Evolutionary conservation across 2,329 filamentous ascomycete genomes (phyloP).

Genomic region (Exophiala xenobiotica): DNA sequence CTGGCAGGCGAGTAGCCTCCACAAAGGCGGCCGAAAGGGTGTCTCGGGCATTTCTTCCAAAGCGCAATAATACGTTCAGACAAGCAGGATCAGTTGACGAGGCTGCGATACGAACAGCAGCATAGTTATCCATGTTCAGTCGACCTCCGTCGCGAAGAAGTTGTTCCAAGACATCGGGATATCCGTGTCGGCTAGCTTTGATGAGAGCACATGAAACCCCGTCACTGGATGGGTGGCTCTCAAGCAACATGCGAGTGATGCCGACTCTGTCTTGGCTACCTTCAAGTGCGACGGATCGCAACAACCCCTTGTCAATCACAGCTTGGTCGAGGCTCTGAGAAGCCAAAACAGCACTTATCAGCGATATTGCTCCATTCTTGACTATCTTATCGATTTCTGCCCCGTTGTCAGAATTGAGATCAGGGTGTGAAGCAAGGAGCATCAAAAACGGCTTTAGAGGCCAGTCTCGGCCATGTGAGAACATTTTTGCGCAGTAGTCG

Average conservation of each 20-base stretch:
- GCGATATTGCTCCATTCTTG: not conserved
- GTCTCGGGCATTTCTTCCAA: not conserved
- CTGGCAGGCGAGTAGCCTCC: constrained; percentile 2
- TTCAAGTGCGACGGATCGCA: constrained; percentile 2
- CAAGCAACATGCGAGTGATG: not conserved
- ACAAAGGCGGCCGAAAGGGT: constrained; percentile 4
- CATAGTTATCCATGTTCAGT: not conserved
- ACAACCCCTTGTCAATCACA: constrained; percentile 1
- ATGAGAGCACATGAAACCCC: constrained; percentile 2
- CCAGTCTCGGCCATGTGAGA: constrained; percentile 2
- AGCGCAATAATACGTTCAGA: not conserved
- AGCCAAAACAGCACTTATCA: not conserved
- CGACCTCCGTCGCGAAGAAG: constrained; percentile 2
- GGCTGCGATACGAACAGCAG: constrained; percentile 1
- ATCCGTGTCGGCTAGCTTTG: not conserved
- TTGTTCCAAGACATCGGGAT: not conserved
- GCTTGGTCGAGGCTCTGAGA: not conserved
- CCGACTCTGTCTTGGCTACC: not conserved
- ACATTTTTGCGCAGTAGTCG: constrained; percentile 2
- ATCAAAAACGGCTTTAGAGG: constrained; percentile 1
- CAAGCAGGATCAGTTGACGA: not conserved
- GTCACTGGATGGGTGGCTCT: constrained; percentile 1
- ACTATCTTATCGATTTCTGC: not conserved
- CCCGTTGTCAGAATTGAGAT: not conserved
- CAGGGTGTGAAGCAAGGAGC: not conserved